Base-by-base conservation (phyloP, 257 asterid genomes). In the Voacanga thouarsii region DNA sequence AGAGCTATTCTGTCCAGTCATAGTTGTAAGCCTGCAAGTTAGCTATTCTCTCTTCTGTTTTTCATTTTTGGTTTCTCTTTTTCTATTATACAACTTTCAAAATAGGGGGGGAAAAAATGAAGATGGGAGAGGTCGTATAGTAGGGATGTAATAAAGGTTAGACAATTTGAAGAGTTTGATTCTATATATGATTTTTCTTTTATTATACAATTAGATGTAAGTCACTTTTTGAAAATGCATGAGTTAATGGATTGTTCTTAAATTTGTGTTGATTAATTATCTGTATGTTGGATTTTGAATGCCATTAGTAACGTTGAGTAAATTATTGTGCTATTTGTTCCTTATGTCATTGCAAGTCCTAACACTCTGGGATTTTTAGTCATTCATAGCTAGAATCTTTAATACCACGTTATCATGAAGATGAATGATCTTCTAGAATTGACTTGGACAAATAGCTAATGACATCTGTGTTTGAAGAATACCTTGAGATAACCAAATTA, bases 191-290 rank as follows among this genome's bases (percentile, higher is more conserved):
- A n/a, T n/a, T n/a, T n/a, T n/a, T n/a, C n/a, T n/a, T n/a, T n/a
- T n/a, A n/a, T n/a, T n/a, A n/a, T n/a, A n/a, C n/a, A n/a, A n/a
- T n/a, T n/a, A n/a, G n/a, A n/a, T n/a, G n/a, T n/a, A n/a, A n/a
- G n/a, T n/a, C n/a, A n/a, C n/a, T n/a, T n/a, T n/a, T n/a, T n/a
- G n/a, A n/a, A n/a, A n/a, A n/a, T 33, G 37, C 37, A 33, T 33
- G 37, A 33, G 37, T 33, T 33, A 49, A 8, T n/a, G 65, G 37
- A 63, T 68, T 6, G 26, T 47, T 28, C 24, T 39, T 67, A 37
- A 15, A 12, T 30, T 76, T 45, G 47, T 75, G 18, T n/a, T 77
- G 75, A 68, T 53, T 1, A 77, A 30, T 39, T 77, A 50, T 66
- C 51, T 26, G 23, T 18, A 23, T 68, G 47, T 49, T 16, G 61